Evolutionary conservation across 768 basidiomycete species (phyloP).

Genomic region (Saitozyma podzolica): DNA sequence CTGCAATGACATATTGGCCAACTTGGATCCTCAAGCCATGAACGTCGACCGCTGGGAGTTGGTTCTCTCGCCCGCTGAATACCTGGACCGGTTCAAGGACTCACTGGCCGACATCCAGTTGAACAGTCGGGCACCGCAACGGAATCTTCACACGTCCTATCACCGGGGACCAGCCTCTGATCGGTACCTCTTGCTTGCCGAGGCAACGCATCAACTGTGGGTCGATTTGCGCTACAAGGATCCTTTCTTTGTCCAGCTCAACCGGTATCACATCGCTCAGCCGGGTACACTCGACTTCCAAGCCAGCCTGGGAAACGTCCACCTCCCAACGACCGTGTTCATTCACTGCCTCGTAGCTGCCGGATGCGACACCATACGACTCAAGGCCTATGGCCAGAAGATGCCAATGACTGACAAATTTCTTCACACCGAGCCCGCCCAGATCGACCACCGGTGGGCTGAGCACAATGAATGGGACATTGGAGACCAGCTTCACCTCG

Average conservation of each 20-base stretch:
- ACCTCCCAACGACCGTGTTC: constrained; percentile 15
- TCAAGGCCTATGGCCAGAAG: no score
- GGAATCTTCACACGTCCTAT: no score
- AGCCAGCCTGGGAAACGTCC: constrained; percentile 12
- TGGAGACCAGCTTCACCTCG: not conserved
- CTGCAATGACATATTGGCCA: no score
- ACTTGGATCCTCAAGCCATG: no score
- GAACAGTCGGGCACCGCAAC: no score
- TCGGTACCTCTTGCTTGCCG: constrained; percentile 6
- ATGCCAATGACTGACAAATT: no score
- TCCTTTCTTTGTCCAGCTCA: constrained; percentile 7
- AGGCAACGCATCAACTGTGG: constrained; percentile 20
- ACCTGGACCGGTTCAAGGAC: no score
- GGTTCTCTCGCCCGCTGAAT: constrained; percentile 9
- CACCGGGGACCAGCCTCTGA: constrained; percentile 9
- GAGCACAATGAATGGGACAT: no score
- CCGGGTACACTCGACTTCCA: constrained; percentile 4
- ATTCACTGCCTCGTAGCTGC: no score
- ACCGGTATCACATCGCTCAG: constrained; percentile 14
- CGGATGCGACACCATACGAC: no score
- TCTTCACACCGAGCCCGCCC: constrained; percentile 18
- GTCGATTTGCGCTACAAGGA: constrained; percentile 11
- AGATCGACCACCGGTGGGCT: constrained; percentile 11
- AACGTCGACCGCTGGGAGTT: no score
- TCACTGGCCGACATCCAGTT: constrained; percentile 14